Base-by-base conservation (phyloP, 345 rosid species). In the Corchorus olitorius region DNA sequence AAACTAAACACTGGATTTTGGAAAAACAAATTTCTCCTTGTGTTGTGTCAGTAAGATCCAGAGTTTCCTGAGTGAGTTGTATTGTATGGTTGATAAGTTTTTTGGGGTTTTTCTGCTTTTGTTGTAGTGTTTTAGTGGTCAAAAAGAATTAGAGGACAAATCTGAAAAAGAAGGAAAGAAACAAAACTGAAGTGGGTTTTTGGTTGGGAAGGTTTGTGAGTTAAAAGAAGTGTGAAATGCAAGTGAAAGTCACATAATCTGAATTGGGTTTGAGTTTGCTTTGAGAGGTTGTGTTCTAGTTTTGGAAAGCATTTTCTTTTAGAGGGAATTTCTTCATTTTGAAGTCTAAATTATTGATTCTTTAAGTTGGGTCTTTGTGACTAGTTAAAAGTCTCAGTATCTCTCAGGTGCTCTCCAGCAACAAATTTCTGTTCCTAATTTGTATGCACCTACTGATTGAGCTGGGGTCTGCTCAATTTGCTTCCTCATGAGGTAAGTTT, bases 251-350 rank as follows among this genome's bases (percentile, higher is more conserved):
- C 9, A 27, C 39, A 14, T 34, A n/a, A 68, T 78, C 61, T 72
- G 71, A 82, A 66, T 16, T 71, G 76, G 64, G 70, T 69, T 81
- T 75, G 60, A 59, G 70, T 65, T 65, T 41, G 7, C 37, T 74
- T 76, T 68, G 65, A 71, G 61, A 54, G 74, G 33, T 80, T 70
- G 55, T 50, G 73, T 53, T 75, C 13, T 54, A 2, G 69, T 54
- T 59, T 50, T 52, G 5, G 69, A 48, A 35, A 41, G 43, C 59
- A 49, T 4, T 72, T 64, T 43, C 66, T 59, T 73, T 71, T 50
- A 6, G 74, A 69, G 43, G 55, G 73, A 72, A 69, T 74, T 73
- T 78, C 84, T 80, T 82, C 76, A 52, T 75, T 78, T 70, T 22
- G 14, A 80, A 74, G 85, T 76, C n/a, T 66, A 20, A 78, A 61